Conservation (phyloP, 306 rosid species). For the Quillaja saponaria region DNA sequence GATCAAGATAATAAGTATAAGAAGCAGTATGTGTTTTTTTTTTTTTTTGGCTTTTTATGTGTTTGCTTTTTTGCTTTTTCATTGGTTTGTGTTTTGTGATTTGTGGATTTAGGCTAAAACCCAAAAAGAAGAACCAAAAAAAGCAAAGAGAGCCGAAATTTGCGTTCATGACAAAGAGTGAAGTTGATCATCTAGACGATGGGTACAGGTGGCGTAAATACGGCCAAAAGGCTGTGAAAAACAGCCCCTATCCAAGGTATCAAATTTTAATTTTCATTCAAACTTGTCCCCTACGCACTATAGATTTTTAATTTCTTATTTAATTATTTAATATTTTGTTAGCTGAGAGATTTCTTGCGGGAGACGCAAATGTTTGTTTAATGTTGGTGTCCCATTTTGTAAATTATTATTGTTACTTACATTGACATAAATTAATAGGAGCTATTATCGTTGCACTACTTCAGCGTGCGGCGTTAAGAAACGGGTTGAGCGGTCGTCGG, state of each 20-base stretch:
- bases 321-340: neutral
- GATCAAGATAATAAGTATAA: conserved; percentile 53
- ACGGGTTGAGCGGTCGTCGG: conserved; percentile 80
- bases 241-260: conserved; percentile 94
- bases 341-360: conserved; percentile 18
- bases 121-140: conserved; percentile 75
- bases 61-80: neutral
- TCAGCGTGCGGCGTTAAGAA: conserved; percentile 75
- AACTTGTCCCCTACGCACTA: neutral
- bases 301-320: neutral
- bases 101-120: conserved; percentile 55
- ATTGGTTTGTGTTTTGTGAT: neutral
- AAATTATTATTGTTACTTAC: too few relatives aligned
- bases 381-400: neutral
- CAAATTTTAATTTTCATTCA: neutral
- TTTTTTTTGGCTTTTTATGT: neutral
- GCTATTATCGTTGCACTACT: conserved; percentile 92
- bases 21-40: conserved; percentile 57
- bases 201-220: conserved; percentile 95
- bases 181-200: conserved; percentile 84
- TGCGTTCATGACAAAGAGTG: conserved; percentile 88
- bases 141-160: conserved; percentile 68
- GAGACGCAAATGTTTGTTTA: conserved; percentile 8
- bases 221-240: conserved; percentile 95
- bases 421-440: conserved; percentile 43